phyloP scores from a whole-genome alignment of 345 rosid species.

The Rhodamnia argentea region DNA sequence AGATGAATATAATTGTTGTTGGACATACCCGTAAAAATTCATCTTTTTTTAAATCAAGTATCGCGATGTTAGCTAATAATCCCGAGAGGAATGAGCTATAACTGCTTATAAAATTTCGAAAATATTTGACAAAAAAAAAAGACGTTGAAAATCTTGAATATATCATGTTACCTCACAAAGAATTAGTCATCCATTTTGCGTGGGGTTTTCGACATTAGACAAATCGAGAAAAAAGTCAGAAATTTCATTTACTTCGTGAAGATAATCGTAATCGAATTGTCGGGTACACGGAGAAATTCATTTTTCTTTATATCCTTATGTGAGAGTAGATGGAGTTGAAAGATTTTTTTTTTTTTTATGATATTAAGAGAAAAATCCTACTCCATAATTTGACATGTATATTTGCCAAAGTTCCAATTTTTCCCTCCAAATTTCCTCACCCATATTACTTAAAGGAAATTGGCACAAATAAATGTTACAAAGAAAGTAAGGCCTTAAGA shows the following conservation, averaged over 20 bases:
- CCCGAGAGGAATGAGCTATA: neutral
- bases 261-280: neutral
- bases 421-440: neutral
- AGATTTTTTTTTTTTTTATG: too few relatives aligned
- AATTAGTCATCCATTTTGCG: rapidly evolving
- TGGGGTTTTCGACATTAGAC: neutral
- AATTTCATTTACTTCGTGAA: neutral
- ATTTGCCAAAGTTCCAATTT: neutral
- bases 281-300: rapidly evolving
- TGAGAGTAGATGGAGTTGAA: neutral
- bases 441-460: too few relatives aligned
- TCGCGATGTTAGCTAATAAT: neutral
- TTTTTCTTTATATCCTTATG: neutral
- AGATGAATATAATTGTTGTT: neutral
- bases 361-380: too few relatives aligned
- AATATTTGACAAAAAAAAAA: neutral
- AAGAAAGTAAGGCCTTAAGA: too few relatives aligned
- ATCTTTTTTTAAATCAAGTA: neutral
- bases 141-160: neutral
- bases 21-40: neutral
- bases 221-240: neutral
- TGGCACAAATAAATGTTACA: neutral
- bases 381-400: too few relatives aligned
- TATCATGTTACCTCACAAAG: neutral
- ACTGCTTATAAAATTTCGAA: rapidly evolving